phyloP scores from a whole-genome alignment of 495 filamentous ascomycete species.

The Venustampulla echinocandica region DNA sequence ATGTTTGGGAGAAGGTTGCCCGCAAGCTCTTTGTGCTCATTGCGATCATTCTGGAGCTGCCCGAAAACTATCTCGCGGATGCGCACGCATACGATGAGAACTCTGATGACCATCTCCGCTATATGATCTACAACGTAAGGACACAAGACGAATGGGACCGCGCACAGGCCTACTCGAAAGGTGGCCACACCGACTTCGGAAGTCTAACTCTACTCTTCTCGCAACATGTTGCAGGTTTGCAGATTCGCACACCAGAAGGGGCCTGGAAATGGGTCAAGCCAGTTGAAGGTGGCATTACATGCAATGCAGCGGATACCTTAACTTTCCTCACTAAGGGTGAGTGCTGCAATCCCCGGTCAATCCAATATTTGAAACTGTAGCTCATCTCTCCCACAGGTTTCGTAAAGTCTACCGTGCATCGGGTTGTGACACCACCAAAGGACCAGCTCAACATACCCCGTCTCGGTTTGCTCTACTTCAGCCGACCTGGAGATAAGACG shows the following conservation, averaged over 20 bases:
- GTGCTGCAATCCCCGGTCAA: too few species aligned
- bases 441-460: slow-evolving; percentile 41
- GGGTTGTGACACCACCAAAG: slow-evolving; percentile 39
- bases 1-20: slow-evolving; percentile 39
- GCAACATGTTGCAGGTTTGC: slow-evolving; percentile 46
- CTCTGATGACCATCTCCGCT: slow-evolving; percentile 43
- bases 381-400: too few species aligned
- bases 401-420: slow-evolving; percentile 45
- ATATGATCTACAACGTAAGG: slow-evolving; percentile 44
- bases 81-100: slow-evolving; percentile 42
- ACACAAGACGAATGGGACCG: slow-evolving; percentile 37
- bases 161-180: slow-evolving; percentile 29
- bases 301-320: slow-evolving; percentile 42
- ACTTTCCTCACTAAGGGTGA: slow-evolving; percentile 40
- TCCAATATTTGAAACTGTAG: too few species aligned
- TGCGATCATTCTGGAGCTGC: slow-evolving; percentile 42
- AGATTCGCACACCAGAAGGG: slow-evolving; percentile 35
- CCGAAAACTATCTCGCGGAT: slow-evolving; percentile 41
- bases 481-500: too few species aligned
- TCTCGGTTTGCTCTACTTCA: slow-evolving; percentile 41
- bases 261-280: slow-evolving; percentile 39
- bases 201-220: slow-evolving; percentile 47
- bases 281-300: slow-evolving; percentile 39
- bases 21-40: slow-evolving; percentile 39
- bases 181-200: slow-evolving; percentile 48